Evolutionary conservation across 2,329 filamentous ascomycete species (phyloP).

Genomic region (Calycina herbarum): DNA sequence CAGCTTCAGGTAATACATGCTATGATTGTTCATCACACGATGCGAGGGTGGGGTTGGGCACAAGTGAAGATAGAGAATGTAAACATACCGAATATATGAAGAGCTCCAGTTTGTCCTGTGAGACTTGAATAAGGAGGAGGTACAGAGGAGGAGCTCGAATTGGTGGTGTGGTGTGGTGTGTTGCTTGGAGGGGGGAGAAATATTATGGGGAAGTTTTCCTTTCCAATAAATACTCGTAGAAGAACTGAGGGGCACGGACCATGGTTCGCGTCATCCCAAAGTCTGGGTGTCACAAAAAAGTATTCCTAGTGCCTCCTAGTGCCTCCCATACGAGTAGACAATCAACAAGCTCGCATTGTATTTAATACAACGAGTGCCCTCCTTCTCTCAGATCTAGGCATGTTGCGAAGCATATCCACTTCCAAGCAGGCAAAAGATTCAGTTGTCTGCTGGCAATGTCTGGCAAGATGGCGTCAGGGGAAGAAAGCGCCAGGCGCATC

Average conservation of each 20-base stretch:
- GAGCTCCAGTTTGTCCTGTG: neutral
- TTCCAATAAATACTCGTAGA: neutral
- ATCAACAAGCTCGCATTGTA: neutral
- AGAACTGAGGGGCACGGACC: neutral
- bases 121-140: neutral
- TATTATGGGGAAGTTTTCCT: neutral
- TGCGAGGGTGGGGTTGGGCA: neutral
- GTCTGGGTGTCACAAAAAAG: neutral
- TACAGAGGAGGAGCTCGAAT: neutral
- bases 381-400: constrained; percentile 11
- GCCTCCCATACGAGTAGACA: neutral
- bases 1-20: constrained; percentile 46
- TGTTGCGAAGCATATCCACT: constrained; percentile 26
- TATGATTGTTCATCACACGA: constrained; percentile 41
- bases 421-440: constrained; percentile 17
- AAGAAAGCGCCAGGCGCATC: neutral
- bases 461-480: constrained; percentile 20
- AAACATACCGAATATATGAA: neutral
- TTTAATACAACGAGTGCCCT: neutral
- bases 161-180: neutral
- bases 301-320: neutral
- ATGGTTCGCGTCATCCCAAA: neutral
- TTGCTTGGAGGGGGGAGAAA: neutral
- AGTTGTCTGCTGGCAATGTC: constrained; percentile 33
- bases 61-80: neutral